phyloP scores from a whole-genome alignment of 192 early-diverging fungal species.

The Diversispora epigaea region DNA sequence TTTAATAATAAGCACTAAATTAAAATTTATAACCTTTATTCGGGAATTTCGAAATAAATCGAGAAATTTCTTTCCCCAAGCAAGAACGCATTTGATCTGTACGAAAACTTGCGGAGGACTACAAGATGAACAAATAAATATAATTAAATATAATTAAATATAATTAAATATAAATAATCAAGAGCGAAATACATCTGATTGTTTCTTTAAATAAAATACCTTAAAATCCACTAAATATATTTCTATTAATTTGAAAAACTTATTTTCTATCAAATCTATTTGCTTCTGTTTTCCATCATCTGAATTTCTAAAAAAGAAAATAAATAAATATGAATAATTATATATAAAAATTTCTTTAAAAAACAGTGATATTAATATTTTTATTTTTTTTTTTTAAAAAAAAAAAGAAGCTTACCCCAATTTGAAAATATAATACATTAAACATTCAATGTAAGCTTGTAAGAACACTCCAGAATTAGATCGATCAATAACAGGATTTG shows the following conservation, averaged over 20 bases:
- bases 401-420: slow-evolving; percentile 38
- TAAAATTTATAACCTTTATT: background rate
- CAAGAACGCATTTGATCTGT: slow-evolving; percentile 5
- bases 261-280: slow-evolving; percentile 28
- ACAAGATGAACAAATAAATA: background rate
- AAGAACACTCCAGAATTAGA: slow-evolving; percentile 51
- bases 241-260: slow-evolving; percentile 46
- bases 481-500: slow-evolving; percentile 48
- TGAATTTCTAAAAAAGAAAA: slow-evolving; percentile 20
- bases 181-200: background rate
- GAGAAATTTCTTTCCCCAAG: background rate
- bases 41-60: background rate
- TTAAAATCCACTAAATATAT: slow-evolving; percentile 42
- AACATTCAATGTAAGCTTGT: slow-evolving; percentile 65
- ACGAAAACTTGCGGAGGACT: slow-evolving; percentile 16
- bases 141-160: no score
- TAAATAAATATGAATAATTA: background rate
- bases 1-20: background rate
- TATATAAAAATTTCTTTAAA: background rate
- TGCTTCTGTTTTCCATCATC: slow-evolving; percentile 10
- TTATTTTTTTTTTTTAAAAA: background rate
- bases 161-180: background rate
- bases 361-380: background rate
- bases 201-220: background rate
- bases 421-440: slow-evolving; percentile 52